Base-by-base conservation (phyloP, 2,329 filamentous ascomycete genomes). In the Chaetomium globosum region DNA sequence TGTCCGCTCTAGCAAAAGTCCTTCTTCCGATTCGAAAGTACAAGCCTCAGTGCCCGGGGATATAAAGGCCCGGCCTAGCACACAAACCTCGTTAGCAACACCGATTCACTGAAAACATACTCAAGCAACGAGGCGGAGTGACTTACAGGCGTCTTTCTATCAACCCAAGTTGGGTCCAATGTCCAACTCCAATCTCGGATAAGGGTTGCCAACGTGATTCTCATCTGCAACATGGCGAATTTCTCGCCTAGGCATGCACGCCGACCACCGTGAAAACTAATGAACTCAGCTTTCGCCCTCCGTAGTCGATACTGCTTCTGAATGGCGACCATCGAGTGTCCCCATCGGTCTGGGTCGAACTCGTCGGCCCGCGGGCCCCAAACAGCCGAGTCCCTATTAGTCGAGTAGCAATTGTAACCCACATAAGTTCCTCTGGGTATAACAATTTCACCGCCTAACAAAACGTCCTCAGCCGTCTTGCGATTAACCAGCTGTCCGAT, bases 401-500 rank as follows among this genome's bases (percentile, higher is more conserved):
- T 69, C 9, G 67, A 69, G 53, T 65, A 68, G 57, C 67, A 69
- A 43, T 68, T 66, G 59, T 69, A 69, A 13, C 67, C 67, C 2
- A 69, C 43, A 16, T 69, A 69, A 0, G 64, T 68, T 0, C 64
- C 66, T 46, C 60, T 61, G 49, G 67, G 67, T n/a, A 69, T 65
- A 12, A 62, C 51, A 49, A 69, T 57, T 13, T 55, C 46, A 0
- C 64, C 67, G 21, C 66, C 66, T 2, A 69, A 52, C 21, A 66
- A 28, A 7, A 51, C 54, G 28, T 67, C 43, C 9, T 59, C 16
- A 26, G 46, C 55, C 2, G 64, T 61, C 16, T 54, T 76, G 6
- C 81, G 77, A 61, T 83, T 83, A 68, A 83, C 79, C 51, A 84
- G 74, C 65, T 83, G 81, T 0, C 76, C 78, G 59, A 84, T 78